A percentile compares a stretch with the other conserved stretches of the same genome.
phyloP scores from a whole-genome alignment of 2,329 filamentous ascomycete genomes.

The Penicillium sp. region DNA sequence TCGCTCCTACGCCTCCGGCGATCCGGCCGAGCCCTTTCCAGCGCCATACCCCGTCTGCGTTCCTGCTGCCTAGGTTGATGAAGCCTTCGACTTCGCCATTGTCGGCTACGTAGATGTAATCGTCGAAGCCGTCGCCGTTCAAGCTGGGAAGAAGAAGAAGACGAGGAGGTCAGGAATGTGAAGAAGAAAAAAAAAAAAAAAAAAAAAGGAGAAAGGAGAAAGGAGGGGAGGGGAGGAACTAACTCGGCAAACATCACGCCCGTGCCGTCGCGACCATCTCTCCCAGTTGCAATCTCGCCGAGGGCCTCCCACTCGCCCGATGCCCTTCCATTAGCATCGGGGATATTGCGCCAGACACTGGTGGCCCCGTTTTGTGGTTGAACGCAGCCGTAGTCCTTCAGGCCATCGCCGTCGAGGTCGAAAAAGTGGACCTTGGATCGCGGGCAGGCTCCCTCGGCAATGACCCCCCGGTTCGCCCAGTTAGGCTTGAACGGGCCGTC shows the following conservation, averaged over 20 bases:
- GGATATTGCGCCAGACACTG: neutral
- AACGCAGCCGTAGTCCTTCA: constrained; percentile 7
- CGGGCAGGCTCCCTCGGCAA: neutral
- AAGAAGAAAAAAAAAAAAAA: too few species aligned
- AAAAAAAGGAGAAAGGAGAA: too few species aligned
- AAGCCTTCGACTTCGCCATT: neutral
- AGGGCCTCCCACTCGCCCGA: neutral
- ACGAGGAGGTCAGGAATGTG: too few species aligned
- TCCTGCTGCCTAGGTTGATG: neutral
- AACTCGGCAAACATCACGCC: constrained; percentile 6
- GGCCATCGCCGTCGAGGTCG: constrained; percentile 1
- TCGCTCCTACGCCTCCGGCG: neutral
- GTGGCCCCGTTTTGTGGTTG: neutral
- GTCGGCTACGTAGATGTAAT: constrained; percentile 1
- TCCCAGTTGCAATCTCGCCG: neutral
- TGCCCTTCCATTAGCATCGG: neutral
- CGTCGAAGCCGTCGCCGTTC: constrained; percentile 4
- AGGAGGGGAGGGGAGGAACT: neutral
- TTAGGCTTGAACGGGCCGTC: neutral
- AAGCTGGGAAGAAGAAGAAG: neutral
- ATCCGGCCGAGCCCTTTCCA: constrained; percentile 7
- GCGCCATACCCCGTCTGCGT: neutral
- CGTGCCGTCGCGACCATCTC: neutral
- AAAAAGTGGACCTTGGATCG: neutral
- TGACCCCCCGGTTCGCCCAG: neutral